Conservation (phyloP, 345 rosid genomes). For the Kandelia obovata region DNA sequence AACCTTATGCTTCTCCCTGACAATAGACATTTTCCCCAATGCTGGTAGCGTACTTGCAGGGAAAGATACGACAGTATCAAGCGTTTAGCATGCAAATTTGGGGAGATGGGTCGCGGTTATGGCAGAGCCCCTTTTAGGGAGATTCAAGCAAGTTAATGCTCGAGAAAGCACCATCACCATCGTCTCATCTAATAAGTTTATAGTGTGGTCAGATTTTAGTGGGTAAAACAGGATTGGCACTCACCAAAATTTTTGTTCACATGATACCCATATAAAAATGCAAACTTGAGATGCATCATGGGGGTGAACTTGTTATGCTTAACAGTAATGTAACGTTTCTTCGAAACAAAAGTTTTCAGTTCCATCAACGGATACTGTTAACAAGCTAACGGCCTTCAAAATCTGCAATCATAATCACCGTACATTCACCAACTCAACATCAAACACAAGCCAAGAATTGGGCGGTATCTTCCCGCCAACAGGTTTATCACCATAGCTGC, state of each 20-base stretch:
- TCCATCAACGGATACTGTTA: not conserved
- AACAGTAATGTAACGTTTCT: not conserved
- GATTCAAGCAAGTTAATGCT: too few relatives aligned
- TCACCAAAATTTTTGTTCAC: constrained; percentile 6
- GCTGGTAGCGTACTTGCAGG: too few relatives aligned
- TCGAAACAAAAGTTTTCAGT: not conserved
- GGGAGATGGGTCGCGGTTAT: too few relatives aligned
- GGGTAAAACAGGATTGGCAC: not conserved
- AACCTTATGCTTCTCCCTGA: too few relatives aligned
- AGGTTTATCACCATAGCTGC: constrained; percentile 48
- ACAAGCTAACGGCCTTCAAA: not conserved
- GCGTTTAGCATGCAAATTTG: too few relatives aligned
- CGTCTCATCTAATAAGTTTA: not conserved
- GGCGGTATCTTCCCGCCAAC: constrained; percentile 56
- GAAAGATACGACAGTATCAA: too few relatives aligned
- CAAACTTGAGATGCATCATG: not conserved
- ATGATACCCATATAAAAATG: not conserved
- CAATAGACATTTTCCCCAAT: too few relatives aligned
- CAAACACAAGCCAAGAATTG: constrained; percentile 64
- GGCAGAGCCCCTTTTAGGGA: too few relatives aligned
- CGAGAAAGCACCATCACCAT: too few relatives aligned
- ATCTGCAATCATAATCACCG: constrained; percentile 17
- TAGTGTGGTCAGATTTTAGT: not conserved
- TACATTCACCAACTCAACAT: constrained; percentile 61
- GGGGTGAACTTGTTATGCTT: not conserved